phyloP scores from a whole-genome alignment of 1,284 basidiomycete genomes.

The Golubevia pallescens region DNA sequence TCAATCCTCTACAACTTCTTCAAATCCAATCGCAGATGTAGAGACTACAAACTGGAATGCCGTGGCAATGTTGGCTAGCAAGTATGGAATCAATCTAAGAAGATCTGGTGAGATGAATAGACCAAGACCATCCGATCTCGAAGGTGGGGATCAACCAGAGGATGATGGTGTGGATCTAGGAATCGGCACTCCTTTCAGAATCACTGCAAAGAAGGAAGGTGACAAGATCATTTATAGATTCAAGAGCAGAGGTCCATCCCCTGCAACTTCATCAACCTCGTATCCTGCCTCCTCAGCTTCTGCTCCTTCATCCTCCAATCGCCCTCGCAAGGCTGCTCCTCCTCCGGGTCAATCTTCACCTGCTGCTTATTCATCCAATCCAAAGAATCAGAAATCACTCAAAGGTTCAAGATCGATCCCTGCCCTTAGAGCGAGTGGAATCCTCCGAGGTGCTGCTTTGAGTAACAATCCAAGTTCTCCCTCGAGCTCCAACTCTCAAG shows the following conservation, averaged over 20 bases:
- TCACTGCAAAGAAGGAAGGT: slow-evolving; percentile 28
- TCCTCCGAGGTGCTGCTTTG: not conserved
- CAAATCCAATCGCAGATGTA: slow-evolving; percentile 20
- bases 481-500: not conserved
- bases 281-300: not conserved
- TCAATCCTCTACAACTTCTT: not conserved
- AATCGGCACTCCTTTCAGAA: slow-evolving; percentile 31
- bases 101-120: slow-evolving; percentile 9
- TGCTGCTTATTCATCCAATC: not conserved
- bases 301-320: slow-evolving; percentile 25
- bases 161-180: slow-evolving; percentile 27
- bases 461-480: not conserved
- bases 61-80: slow-evolving; percentile 37
- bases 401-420: slow-evolving; percentile 38
- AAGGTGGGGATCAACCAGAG: slow-evolving; percentile 6
- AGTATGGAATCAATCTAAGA: slow-evolving; percentile 32
- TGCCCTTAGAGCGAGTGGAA: slow-evolving; percentile 9
- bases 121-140: slow-evolving; percentile 9
- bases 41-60: slow-evolving; percentile 56
- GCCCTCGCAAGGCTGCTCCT: slow-evolving; percentile 26
- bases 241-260: slow-evolving; percentile 10
- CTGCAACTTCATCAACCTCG: slow-evolving; percentile 13
- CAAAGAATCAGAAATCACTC: slow-evolving; percentile 18
- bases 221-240: slow-evolving; percentile 41
- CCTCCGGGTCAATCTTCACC: not conserved